Percentiles rank a stretch among this genome's conserved stretches.
Evolutionary conservation across 2,329 filamentous ascomycete species (phyloP).

Genomic region (Periconia sp.): DNA sequence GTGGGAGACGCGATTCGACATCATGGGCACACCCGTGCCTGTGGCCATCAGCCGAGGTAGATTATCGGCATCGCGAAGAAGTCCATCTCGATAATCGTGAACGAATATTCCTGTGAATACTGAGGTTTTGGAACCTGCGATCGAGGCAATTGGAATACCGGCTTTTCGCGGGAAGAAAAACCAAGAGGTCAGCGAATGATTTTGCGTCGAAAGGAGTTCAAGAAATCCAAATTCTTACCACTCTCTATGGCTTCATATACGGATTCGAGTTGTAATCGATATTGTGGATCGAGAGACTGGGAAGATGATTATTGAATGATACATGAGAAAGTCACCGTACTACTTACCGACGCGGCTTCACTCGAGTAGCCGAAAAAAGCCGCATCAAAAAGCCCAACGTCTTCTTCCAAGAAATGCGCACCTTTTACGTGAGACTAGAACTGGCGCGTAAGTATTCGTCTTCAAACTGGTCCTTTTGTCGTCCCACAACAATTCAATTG

Average conservation of each 20-base stretch:
- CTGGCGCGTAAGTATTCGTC: no score
- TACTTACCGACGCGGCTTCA: conserved; percentile 1
- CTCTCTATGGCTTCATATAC: conserved; percentile 41
- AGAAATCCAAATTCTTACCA: conserved; percentile 14
- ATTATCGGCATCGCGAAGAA: neutral
- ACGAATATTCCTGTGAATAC: neutral
- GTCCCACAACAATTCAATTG: no score
- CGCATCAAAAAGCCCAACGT: conserved; percentile 10
- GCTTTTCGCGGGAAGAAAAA: no score
- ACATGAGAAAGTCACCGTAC: no score
- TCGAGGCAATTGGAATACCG: conserved; percentile 14
- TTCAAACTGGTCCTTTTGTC: no score
- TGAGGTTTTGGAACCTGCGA: neutral
- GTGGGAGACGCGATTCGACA: conserved; percentile 42
- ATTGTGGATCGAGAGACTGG: conserved; percentile 16
- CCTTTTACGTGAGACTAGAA: conserved; percentile 6
- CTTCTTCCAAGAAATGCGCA: conserved; percentile 6
- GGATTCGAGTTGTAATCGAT: conserved; percentile 21
- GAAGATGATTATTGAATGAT: no score
- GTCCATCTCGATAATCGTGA: neutral
- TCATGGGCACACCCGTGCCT: conserved; percentile 20
- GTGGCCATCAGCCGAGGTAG: neutral
- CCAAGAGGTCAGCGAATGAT: no score
- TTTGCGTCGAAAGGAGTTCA: conserved; percentile 19
- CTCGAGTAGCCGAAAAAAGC: conserved; percentile 11